Percentiles rank a stretch among this genome's conserved stretches.
These are phyloP conservation scores for Gossypium rotundifolium DNA, from an alignment of 345 rosid species.

Conservation along the genomic window DNA sequence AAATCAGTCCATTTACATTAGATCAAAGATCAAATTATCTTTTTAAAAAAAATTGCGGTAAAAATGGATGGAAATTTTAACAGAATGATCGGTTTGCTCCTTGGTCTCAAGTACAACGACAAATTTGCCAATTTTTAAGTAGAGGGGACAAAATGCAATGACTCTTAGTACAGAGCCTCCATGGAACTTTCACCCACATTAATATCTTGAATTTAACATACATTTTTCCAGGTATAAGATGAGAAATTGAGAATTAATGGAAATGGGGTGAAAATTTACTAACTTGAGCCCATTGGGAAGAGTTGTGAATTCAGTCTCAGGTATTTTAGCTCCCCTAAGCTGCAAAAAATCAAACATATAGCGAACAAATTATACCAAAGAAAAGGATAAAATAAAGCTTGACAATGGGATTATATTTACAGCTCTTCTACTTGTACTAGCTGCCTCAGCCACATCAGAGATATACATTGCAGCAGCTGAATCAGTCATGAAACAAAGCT, in stretches of 20 bases:
- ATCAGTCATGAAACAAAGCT: slow-evolving; percentile 12
- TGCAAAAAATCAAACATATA: slow-evolving; percentile 29
- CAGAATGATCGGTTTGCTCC: no score
- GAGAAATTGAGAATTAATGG: background rate
- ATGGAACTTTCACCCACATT: no score
- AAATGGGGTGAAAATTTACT: slow-evolving; percentile 24
- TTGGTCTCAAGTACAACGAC: no score
- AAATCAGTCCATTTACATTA: no score
- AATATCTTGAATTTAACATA: background rate
- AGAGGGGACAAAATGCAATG: no score
- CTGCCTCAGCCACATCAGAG: slow-evolving; percentile 69
- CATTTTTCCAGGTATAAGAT: background rate
- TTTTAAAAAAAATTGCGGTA: no score
- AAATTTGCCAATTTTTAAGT: no score
- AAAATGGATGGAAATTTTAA: no score
- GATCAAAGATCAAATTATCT: no score
- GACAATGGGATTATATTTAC: slow-evolving; percentile 30
- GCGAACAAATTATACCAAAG: slow-evolving; percentile 4
- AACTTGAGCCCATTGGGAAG: slow-evolving; percentile 87
- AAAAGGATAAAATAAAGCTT: background rate
- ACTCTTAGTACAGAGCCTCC: no score
- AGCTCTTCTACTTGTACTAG: slow-evolving; percentile 91
- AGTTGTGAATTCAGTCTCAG: slow-evolving; percentile 71
- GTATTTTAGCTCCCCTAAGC: slow-evolving; percentile 83
- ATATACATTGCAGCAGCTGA: slow-evolving; percentile 44